These are phyloP conservation scores for Kernera saxatilis DNA, from an alignment of 345 rosid species.

Conservation along the genomic window DNA sequence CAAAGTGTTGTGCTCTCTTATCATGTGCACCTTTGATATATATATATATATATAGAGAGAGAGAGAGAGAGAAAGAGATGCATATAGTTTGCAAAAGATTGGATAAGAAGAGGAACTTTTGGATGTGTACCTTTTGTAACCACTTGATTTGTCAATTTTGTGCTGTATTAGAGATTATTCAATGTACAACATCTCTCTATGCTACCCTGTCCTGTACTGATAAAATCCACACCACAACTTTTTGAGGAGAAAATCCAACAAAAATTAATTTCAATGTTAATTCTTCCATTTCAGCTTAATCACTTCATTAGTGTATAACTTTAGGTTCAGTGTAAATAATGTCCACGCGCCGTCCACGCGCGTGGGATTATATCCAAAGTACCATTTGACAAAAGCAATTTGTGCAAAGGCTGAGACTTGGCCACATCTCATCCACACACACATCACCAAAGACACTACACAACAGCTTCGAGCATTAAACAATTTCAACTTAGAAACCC, in stretches of 20 bases:
- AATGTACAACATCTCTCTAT: slow-evolving; percentile 17
- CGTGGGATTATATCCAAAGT: neutral
- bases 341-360: neutral
- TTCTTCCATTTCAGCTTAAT: too few relatives aligned
- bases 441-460: slow-evolving; percentile 14
- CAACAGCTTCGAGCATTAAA: neutral
- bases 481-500: neutral
- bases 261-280: neutral
- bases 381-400: slow-evolving; percentile 14
- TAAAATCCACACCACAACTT: slow-evolving; percentile 23
- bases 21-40: neutral
- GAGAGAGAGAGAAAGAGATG: neutral
- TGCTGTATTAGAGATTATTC: slow-evolving; percentile 10
- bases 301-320: too few relatives aligned
- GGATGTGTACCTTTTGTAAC: slow-evolving; percentile 26
- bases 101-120: slow-evolving; percentile 30
- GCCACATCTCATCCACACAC: slow-evolving; percentile 32
- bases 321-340: neutral
- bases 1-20: neutral
- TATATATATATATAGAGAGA: neutral
- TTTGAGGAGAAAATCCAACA: neutral
- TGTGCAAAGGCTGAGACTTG: slow-evolving; percentile 28
- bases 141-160: slow-evolving; percentile 26
- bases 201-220: slow-evolving; percentile 24
- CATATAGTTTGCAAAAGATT: neutral